Base-by-base conservation (phyloP, 345 rosid species). In the Carallia pectinifolia region DNA sequence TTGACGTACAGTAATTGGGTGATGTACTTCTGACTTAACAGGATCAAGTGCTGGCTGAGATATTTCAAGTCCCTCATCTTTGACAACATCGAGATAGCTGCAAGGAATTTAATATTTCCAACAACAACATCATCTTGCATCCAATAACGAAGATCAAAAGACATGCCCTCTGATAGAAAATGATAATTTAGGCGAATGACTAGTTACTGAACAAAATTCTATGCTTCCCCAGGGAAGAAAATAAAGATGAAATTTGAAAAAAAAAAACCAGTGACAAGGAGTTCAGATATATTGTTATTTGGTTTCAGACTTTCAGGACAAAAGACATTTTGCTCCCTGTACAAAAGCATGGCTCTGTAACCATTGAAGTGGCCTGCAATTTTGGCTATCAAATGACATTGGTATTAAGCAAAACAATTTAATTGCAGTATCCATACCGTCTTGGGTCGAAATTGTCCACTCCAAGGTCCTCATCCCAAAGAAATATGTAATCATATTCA, bases 391-490 rank as follows among this genome's bases (percentile, higher is more conserved):
- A 34, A 64, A 48, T 44, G 16, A 44, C 17, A 44, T 44, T 13
- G 17, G 17, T 3, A 44, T 44, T 12, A 44, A 12, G 50, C 50
- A 44, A 44, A 13, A 12, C 12, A 16, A 27, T 29, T 38, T 12
- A 19, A 38, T 18, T 58, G 34, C 40, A 50, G 39, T 40, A 60
- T 29, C 30, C 70, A 69, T 81, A 94, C 97, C 85, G 65, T 52
- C 29, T 81, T 16, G 98, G 89, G 80, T 90, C 71, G 58, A 94
- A 94, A 81, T 87, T 81, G 74, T 71, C 89, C 5, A 91, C 95
- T 61, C 95, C 96, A 69, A 94, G 79, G 79, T 94, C 97, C 79
- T 94, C 98, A 65, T 94, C 98, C 98, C 98, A 94, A 68, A 94
- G 93, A 79, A 94, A 91, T 68, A 94, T 72, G 62, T 88, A 94